Evolutionary conservation across 2,329 filamentous ascomycete genomes (phyloP), one percentile per base, ranked within the genome.

Genomic region (Cladosporium velox): DNA sequence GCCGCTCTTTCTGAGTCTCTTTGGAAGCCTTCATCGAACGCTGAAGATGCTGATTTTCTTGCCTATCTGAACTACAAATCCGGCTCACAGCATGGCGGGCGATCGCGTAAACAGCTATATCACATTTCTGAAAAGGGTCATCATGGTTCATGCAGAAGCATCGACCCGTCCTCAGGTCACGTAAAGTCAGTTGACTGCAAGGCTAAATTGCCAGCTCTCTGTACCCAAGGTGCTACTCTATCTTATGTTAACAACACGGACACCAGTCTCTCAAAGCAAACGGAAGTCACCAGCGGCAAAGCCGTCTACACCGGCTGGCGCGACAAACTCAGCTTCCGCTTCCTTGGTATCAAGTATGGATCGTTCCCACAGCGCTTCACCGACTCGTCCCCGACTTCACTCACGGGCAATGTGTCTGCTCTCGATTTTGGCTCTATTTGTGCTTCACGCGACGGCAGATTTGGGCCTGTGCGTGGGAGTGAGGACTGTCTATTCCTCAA

Each of bases 261-360:
- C 4, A 47, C n/a, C 41, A 47, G 41, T 21, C 2, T 2, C 3
- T 47, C 41, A 24, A 47, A 12, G n/a, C 41, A 24, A 10, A 47
- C 41, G 41, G 4, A 3, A 21, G 41, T 21, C 41, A 21, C n/a
- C n/a, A 47, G 41, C 10, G 41, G 41, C 41, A 47, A 47, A 47
- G 41, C 10, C n/a, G 12, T 47, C n/a, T 24, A 47, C 61, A 59
- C 64, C 54, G 60, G 80, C 1, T 82, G 78, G 65, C 80, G 82
- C 15, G 81, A 84, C 65, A 78, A 76, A n/a, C 75, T 79, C 26
- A 79, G 79, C 14, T 86, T 85, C 70, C 82, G 83, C 6, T 86
- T 85, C 69, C 75, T 83, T 21, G 83, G 83, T 18, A 73, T 85
- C 38, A 79, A 81, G 62, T 84, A 84, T 67, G 82, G 81, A 3